Evolutionary conservation across 805 yeast genomes (phyloP), one percentile per base, ranked within the genome.

Genomic region (Yarrowia deformans): DNA sequence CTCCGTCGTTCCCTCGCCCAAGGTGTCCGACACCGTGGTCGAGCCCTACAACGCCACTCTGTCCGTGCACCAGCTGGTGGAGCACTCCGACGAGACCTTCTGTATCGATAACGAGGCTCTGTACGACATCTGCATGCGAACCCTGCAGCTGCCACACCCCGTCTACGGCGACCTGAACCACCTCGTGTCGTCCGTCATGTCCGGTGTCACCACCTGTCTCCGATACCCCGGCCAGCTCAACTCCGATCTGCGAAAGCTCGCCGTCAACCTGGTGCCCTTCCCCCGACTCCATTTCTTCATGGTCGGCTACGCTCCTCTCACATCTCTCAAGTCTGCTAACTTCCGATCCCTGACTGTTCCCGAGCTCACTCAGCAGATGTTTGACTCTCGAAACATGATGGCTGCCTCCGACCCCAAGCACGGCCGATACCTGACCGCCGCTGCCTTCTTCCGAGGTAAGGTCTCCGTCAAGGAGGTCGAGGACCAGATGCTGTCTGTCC

Each of bases 181-280:
- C 74, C 84, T 93, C 78, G 95, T 93, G 43, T 89, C 97, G 16
- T 86, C 92, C 55, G 97, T 93, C 70, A 93, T 93, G 97, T 89
- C 95, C 23, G 97, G 98, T 81, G 94, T 93, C 70, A 93, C 98
- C 70, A 93, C 98, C 19, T 91, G 97, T 12, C 84, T 93, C 75
- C 90, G 98, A 81, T 93, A 89, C 84, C 98, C 98, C 71, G 97
- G 97, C 78, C 97, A 93, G 82, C 87, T 93, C 77, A 93, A 93
- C 83, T 90, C 97, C 29, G 97, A 93, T 81, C 84, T 93, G 77
- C 87, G 97, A 81, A 93, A 93, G 81, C 84, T 93, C 78, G 97
- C 97, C 14, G 97, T 93, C 70, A 93, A 93, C 81, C 85, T 93
- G 81, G 97, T 93, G 71, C 98, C 98, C 68, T 93, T 93, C 89